Conservation (phyloP, 2,329 filamentous ascomycete genomes). For the Hirsutella thompsonii region DNA sequence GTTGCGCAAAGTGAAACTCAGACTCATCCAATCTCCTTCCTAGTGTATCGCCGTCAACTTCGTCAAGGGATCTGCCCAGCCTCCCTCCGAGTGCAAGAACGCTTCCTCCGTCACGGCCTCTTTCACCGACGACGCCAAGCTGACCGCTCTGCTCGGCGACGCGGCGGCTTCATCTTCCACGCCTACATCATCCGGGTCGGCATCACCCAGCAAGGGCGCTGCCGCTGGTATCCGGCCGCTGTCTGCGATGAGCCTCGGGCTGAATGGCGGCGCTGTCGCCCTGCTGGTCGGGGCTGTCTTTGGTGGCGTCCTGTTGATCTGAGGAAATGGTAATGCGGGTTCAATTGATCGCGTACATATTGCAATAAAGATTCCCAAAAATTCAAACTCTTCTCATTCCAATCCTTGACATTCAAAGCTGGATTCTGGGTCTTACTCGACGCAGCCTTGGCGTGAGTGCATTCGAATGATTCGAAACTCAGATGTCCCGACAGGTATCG, state of each 20-base stretch:
- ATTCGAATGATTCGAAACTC: no score
- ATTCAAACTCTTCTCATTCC: no score
- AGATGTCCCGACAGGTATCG: no score
- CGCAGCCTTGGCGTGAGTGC: no score
- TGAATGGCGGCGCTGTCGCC: constrained; percentile 10
- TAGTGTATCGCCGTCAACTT: constrained; percentile 45
- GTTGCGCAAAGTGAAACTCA: background rate
- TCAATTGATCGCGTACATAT: no score
- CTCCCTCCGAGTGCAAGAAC: constrained; percentile 21
- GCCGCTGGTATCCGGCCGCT: constrained; percentile 7
- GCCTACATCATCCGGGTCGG: background rate
- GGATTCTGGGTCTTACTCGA: no score
- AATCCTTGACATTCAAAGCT: no score
- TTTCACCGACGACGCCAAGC: constrained; percentile 18
- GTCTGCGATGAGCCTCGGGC: constrained; percentile 9
- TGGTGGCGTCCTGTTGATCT: constrained; percentile 9
- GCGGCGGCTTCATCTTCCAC: constrained; percentile 4
- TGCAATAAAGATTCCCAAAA: no score
- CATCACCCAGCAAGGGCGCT: constrained; percentile 7
- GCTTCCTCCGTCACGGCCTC: constrained; percentile 17
- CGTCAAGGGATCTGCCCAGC: constrained; percentile 25
- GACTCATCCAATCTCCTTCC: background rate
- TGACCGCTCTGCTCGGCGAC: constrained; percentile 19
- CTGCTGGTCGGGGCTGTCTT: constrained; percentile 14
- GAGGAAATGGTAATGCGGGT: background rate